phyloP scores from a whole-genome alignment of 202 grass and related monocot species.

The Brachypodium distachyon region DNA sequence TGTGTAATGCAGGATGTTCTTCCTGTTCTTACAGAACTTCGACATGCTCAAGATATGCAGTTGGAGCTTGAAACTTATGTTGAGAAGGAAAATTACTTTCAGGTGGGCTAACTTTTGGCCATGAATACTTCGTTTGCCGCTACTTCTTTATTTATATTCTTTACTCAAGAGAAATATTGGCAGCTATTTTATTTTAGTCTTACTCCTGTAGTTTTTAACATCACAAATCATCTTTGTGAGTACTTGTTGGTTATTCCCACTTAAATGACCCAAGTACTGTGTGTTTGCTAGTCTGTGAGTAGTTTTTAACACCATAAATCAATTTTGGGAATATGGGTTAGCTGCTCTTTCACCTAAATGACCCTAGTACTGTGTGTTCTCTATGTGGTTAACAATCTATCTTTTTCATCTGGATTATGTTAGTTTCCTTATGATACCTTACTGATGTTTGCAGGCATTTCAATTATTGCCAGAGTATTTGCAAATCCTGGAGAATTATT shows the following conservation, averaged over 20 bases:
- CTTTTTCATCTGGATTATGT: not conserved
- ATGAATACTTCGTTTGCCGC: not conserved
- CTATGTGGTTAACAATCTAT: constrained; percentile 13
- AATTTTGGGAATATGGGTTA: not conserved
- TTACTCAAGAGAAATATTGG: not conserved
- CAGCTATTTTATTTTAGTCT: not conserved
- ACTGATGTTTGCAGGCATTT: constrained; percentile 69
- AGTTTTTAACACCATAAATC: constrained; percentile 4
- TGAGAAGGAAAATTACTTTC: constrained; percentile 87
- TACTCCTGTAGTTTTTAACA: not conserved
- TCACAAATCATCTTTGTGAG: not conserved
- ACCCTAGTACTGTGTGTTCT: not conserved
- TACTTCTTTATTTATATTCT: not conserved
- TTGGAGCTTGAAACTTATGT: constrained; percentile 89
- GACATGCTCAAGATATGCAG: constrained; percentile 81
- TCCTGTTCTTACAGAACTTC: constrained; percentile 92
- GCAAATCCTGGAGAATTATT: constrained; percentile 98
- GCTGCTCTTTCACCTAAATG: constrained; percentile 4
- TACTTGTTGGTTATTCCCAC: not conserved
- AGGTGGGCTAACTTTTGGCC: constrained; percentile 35
- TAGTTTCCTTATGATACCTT: constrained; percentile 37
- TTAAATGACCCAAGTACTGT: not conserved
- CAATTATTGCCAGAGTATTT: constrained; percentile 92
- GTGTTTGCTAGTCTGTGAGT: constrained; percentile 3
- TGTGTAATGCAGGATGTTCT: constrained; percentile 80